Evolutionary conservation across 176 grass and related monocot species (phyloP).

Genomic region (Canna indica): DNA sequence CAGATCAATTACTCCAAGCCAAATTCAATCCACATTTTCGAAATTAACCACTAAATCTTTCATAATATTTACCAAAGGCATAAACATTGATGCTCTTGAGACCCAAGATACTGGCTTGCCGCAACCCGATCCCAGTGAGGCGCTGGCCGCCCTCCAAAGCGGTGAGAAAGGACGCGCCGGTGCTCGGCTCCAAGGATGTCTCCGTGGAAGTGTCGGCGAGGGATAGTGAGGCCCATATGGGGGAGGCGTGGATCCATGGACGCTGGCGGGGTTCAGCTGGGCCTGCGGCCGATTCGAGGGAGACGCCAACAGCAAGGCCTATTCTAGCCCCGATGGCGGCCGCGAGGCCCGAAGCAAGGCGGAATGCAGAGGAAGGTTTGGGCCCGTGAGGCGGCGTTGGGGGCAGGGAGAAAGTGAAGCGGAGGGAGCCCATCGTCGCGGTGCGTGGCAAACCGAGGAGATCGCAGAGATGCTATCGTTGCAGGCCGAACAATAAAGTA

Average conservation of each 20-base stretch:
- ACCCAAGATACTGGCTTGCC: constrained; percentile 57
- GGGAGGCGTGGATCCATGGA: constrained; percentile 9
- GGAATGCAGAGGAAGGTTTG: too few species aligned
- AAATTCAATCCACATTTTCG: background rate
- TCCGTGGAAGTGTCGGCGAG: constrained; percentile 20
- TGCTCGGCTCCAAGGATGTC: constrained; percentile 39
- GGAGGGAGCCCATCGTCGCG: too few species aligned
- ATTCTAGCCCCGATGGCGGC: constrained; percentile 17
- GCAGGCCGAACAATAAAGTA: too few species aligned
- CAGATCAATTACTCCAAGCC: background rate
- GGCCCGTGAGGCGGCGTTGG: too few species aligned
- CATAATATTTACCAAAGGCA: constrained; percentile 52
- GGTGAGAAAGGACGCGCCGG: constrained; percentile 45
- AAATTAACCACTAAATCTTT: background rate
- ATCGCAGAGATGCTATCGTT: too few species aligned
- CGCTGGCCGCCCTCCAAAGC: constrained; percentile 31
- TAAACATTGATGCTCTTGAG: constrained; percentile 83
- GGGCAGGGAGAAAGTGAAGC: too few species aligned
- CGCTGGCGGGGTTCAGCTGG: constrained; percentile 9
- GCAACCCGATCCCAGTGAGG: constrained; percentile 65
- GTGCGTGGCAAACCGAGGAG: too few species aligned
- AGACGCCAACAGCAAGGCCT: constrained; percentile 25
- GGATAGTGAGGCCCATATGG: constrained; percentile 61
- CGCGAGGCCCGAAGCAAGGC: too few species aligned
- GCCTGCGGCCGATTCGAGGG: constrained; percentile 5